Evolutionary conservation across 371 early-diverging fungal genomes (phyloP), one percentile per base, ranked within the genome.

Genomic region (Mucor saturninus): DNA sequence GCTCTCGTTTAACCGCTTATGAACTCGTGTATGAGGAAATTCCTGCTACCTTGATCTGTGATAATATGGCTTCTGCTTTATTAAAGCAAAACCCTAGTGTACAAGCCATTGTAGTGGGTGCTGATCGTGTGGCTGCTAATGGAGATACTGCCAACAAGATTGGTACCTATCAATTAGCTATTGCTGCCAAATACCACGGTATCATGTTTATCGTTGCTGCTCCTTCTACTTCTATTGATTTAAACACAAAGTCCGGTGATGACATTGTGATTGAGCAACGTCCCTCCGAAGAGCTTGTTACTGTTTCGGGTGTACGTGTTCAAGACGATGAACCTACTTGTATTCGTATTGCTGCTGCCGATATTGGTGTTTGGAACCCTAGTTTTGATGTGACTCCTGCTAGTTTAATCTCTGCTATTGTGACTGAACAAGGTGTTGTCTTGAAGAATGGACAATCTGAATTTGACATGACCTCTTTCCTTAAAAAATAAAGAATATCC

Each of bases 121-220:
- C 98, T 1, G 98, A 98, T 68, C 90, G 97, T 64, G 96, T 98
- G 1, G 94, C 97, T 11, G 89, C 91, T 35, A 98, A 97, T 64
- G 98, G 98, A 38, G 98, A 98, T 67, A 98, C 98, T 0, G 97
- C 98, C 55, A 98, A 98, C 81, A 98, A 98, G 80, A 96, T 98
- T 54, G 98, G 98, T 30, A 98, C 97, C 2, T 97, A 96, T 71
- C 97, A 97, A 71, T 78, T 97, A 59, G 96, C 98, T 42, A 92
- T 97, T 58, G 79, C 92, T 1, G 97, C 98, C 11, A 84, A 82
- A 52, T 83, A 90, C 72, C 96, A 97, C 70, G 84, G 83, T n/a
- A 85, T 94, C 6, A 85, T 85, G 21, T 95, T 98, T 66, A 90
- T 98, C 57, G 98, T 97, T 2, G 98, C 98, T 13, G 98, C 98